Evolutionary conservation across 352 stramenopile genomes (phyloP), one percentile per base, ranked within the genome.

Genomic region (Globisporangium solare): DNA sequence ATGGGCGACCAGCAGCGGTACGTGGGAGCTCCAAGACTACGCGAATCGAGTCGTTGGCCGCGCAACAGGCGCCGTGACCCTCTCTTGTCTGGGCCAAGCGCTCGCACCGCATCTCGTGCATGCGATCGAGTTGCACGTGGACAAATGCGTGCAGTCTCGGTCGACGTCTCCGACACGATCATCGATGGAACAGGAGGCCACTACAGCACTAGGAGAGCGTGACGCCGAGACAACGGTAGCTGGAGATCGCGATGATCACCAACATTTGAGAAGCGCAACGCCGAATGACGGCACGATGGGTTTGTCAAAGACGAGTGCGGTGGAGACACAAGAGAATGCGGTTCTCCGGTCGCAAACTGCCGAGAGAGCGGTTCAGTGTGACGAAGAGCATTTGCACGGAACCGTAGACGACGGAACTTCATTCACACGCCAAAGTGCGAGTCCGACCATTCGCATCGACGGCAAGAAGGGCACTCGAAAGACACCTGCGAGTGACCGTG

Each of bases 11-110:
- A 51, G 58, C 20, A 68, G 54, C 40, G 71, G 67, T 8, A 37
- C 35, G 6, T 84, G 74, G 74, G 53, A 71, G 40, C 63, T 84
- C 2, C 22, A 52, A 27, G 64, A 81, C 46, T 67, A 78, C 12
- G 32, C 17, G 1, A 74, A 67, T 40, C 27, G 31, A 8, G 5
- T 45, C 1, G 55, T 73, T 2, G 71, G 71, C 1, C 32, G 31
- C 6, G 70, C 68, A 8, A 67, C 41, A 0, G 74, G 70, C 2
- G 51, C 42, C 2, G 50, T 76, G 14, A 82, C 70, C 20, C 65
- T 84, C 4, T 79, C 72, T 31, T 84, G 74, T 57, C 61, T 84
- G 7, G 74, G 74, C 0, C 74, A 68, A 35, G 45, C 63, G 2
- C 54, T 82, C 10, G 70, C 72, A 0, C 70, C 72, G 40, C 64